Percentiles rank a stretch among this genome's conserved stretches.
Conservation (phyloP, 1,284 basidiomycete genomes). For the Cryptococcus sp. region DNA sequence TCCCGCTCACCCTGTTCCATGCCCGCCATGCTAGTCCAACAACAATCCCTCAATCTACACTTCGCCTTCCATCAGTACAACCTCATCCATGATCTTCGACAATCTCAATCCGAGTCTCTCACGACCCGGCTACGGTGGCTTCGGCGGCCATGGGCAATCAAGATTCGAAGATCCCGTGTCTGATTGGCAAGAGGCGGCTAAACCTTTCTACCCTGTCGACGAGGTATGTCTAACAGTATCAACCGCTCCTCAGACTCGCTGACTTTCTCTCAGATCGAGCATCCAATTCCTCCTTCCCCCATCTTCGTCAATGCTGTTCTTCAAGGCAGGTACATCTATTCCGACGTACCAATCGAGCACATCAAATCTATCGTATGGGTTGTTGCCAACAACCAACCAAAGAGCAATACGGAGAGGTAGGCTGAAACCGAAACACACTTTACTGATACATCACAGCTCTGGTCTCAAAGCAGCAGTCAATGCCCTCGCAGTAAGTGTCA, state of each 20-base stretch:
- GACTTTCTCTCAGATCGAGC: too few species aligned
- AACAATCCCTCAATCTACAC: neutral
- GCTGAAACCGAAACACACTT: neutral
- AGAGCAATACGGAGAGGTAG: constrained; percentile 36
- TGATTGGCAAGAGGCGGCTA: neutral
- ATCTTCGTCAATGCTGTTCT: constrained; percentile 17
- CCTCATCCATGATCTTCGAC: constrained; percentile 17
- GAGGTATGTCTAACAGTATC: constrained; percentile 1
- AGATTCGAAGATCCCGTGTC: constrained; percentile 16
- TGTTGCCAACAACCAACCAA: constrained; percentile 42
- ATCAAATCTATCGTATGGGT: constrained; percentile 42
- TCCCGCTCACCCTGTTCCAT: neutral
- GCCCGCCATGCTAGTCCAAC: neutral
- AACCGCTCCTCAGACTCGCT: too few species aligned
- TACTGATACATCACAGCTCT: constrained; percentile 18
- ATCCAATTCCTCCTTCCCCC: neutral
- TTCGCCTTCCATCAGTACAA: constrained; percentile 5
- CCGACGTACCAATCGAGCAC: constrained; percentile 24
- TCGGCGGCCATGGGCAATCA: constrained; percentile 6
- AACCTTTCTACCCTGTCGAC: neutral
- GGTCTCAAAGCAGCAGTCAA: constrained; percentile 41
- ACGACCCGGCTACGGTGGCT: constrained; percentile 12
- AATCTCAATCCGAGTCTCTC: constrained; percentile 7
- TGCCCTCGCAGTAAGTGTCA: constrained; percentile 33
- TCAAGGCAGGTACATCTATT: constrained; percentile 30